Evolutionary conservation across 305 asterid species (phyloP).

Genomic region (Striga hermonthica): DNA sequence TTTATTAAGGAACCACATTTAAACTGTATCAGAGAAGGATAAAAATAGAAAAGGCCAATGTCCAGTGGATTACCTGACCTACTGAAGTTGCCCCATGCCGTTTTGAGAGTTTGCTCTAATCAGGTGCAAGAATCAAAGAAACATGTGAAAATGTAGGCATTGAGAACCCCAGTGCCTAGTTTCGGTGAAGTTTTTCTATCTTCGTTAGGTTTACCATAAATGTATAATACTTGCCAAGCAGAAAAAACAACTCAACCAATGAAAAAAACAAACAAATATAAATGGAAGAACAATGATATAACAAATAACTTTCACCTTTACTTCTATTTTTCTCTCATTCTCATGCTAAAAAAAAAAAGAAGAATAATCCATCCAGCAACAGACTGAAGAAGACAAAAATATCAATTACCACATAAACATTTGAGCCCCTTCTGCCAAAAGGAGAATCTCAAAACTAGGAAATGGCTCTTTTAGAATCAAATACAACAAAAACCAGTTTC

Average conservation of each 20-base stretch:
- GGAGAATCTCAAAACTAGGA: too few species aligned
- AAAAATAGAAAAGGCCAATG: constrained; percentile 24
- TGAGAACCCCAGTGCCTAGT: constrained; percentile 78
- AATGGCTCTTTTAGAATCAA: background rate
- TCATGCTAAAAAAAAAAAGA: too few species aligned
- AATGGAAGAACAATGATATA: constrained; percentile 18
- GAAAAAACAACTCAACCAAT: constrained; percentile 24
- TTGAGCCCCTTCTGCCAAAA: too few species aligned
- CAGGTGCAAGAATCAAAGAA: constrained; percentile 94
- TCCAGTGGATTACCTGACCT: constrained; percentile 69
- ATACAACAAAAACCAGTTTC: background rate
- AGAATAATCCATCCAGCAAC: too few species aligned
- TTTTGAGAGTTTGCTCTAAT: constrained; percentile 92
- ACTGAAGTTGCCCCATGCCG: constrained; percentile 99
- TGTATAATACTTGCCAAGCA: constrained; percentile 13
- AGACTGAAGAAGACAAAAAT: too few species aligned
- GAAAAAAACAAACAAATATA: constrained; percentile 26
- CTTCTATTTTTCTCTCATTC: background rate
- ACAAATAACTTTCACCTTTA: background rate
- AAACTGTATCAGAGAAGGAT: constrained; percentile 22
- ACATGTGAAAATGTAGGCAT: constrained; percentile 96
- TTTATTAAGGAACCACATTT: background rate
- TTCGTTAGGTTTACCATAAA: constrained; percentile 33
- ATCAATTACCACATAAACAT: too few species aligned
- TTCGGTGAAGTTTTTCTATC: constrained; percentile 25